phyloP scores from a whole-genome alignment of 2,329 filamentous ascomycete species.

The Beauveria medogensis region DNA sequence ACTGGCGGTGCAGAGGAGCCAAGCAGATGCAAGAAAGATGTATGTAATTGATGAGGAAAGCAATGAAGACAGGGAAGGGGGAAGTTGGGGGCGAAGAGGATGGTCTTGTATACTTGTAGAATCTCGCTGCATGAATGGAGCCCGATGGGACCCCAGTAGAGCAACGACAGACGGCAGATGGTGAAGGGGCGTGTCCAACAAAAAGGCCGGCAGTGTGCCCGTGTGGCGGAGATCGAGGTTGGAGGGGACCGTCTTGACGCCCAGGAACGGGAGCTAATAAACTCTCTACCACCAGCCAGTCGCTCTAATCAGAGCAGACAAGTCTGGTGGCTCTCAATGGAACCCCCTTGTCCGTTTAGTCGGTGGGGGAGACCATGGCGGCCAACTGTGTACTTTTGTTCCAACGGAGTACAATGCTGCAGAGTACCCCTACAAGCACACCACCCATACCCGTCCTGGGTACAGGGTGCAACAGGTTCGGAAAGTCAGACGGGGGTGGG shows the following conservation, averaged over 20 bases:
- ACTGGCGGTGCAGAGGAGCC: not conserved
- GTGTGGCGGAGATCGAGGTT: conserved; percentile 19
- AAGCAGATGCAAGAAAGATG: not conserved
- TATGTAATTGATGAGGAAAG: conserved; percentile 4
- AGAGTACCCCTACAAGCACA: conserved; percentile 8
- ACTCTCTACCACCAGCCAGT: conserved; percentile 1
- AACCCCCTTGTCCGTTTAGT: conserved; percentile 9
- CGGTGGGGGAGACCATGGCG: conserved; percentile 7
- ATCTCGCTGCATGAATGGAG: conserved; percentile 12
- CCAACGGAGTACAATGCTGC: conserved; percentile 4
- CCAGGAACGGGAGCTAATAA: conserved; percentile 30
- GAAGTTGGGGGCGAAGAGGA: conserved; percentile 12
- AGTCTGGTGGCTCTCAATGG: conserved; percentile 4
- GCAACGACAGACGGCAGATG: conserved; percentile 12
- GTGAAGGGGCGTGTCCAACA: conserved; percentile 16
- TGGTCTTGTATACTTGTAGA: conserved; percentile 13
- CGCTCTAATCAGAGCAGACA: conserved; percentile 9
- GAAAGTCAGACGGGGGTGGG: conserved; percentile 9
- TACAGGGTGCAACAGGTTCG: conserved; percentile 1
- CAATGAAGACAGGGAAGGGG: conserved; percentile 5
- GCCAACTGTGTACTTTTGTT: conserved; percentile 7
- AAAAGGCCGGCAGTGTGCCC: conserved; percentile 40
- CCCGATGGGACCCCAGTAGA: conserved; percentile 10
- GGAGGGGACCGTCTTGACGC: conserved; percentile 26
- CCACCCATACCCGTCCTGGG: not conserved